Percentiles rank a stretch among this genome's conserved stretches.
These are phyloP conservation scores for Lachancea mirantina DNA, from an alignment of 805 yeast species.

Conservation along the genomic window DNA sequence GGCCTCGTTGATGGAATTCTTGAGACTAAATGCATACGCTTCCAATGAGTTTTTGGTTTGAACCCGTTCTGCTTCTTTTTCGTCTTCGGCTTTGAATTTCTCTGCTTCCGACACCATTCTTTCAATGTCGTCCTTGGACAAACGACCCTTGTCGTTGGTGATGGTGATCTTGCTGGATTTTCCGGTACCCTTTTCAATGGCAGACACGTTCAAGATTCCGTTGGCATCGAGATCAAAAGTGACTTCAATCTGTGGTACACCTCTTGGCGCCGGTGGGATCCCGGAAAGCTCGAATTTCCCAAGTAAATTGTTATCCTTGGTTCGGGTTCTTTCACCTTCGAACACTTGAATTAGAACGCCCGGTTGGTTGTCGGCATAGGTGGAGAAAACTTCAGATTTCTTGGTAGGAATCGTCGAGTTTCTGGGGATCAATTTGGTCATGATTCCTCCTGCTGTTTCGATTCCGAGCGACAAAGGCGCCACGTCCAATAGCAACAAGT, in stretches of 20 bases:
- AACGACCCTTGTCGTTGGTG: conserved; percentile 98
- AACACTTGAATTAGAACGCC: conserved; percentile 96
- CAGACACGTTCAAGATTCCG: conserved; percentile 94
- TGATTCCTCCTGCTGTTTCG: conserved; percentile 99
- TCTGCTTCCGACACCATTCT: conserved; percentile 98
- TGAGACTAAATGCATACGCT: conserved; percentile 89
- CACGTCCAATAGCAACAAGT: conserved; percentile 87
- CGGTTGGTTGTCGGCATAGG: conserved; percentile 97
- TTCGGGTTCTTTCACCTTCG: conserved; percentile 97
- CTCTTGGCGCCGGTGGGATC: conserved; percentile 98
- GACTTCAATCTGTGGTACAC: conserved; percentile 97
- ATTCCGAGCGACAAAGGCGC: conserved; percentile 97
- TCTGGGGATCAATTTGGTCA: conserved; percentile 96
- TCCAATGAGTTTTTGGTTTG: conserved; percentile 93
- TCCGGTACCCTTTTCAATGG: conserved; percentile 98
- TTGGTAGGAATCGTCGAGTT: conserved; percentile 96
- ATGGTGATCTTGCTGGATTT: conserved; percentile 94
- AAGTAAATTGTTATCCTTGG: conserved; percentile 90
- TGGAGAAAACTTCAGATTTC: conserved; percentile 94
- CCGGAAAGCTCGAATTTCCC: conserved; percentile 97
- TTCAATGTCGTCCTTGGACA: conserved; percentile 95
- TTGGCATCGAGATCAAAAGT: conserved; percentile 96
- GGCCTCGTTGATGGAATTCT: conserved; percentile 72
- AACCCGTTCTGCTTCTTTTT: conserved; percentile 86
- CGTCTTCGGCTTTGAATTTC: conserved; percentile 95